Percentiles rank a stretch among this genome's conserved stretches.
phyloP scores from a whole-genome alignment of 495 filamentous ascomycete species.

The Filosporella fistucella region DNA sequence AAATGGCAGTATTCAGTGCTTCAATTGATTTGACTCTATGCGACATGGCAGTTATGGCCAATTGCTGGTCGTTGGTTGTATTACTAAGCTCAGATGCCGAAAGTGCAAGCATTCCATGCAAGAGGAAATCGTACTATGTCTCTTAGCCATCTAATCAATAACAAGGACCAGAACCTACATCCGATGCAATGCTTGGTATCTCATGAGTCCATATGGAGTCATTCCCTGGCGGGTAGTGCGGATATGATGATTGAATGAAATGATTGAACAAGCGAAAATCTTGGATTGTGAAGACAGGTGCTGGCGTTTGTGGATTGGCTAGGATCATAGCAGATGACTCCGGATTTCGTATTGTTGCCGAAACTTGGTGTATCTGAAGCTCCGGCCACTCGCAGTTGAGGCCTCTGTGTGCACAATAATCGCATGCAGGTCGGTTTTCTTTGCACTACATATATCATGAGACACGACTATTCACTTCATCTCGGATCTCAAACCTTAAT shows the following conservation, averaged over 20 bases:
- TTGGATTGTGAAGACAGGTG: slow-evolving; percentile 44
- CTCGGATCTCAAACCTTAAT: slow-evolving; percentile 38
- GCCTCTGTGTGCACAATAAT: slow-evolving; percentile 52
- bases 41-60: slow-evolving; percentile 36
- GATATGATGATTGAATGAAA: slow-evolving; percentile 51
- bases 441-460: slow-evolving; percentile 48
- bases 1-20: slow-evolving; percentile 43
- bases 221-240: slow-evolving; percentile 54
- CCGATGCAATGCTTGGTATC: slow-evolving; percentile 51
- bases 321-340: slow-evolving; percentile 2
- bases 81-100: slow-evolving; percentile 47
- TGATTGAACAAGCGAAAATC: slow-evolving; percentile 64
- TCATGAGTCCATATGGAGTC: slow-evolving; percentile 55
- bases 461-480: slow-evolving; percentile 2
- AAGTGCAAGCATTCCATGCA: slow-evolving; percentile 57
- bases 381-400: slow-evolving; percentile 55
- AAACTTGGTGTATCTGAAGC: slow-evolving; percentile 26
- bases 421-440: slow-evolving; percentile 52
- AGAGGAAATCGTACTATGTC: slow-evolving; percentile 43
- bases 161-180: slow-evolving; percentile 32
- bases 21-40: slow-evolving; percentile 55
- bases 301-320: slow-evolving; percentile 9
- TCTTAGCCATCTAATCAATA: slow-evolving; percentile 2
- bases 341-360: slow-evolving; percentile 5
- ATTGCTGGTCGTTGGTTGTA: slow-evolving; percentile 18